phyloP scores from a whole-genome alignment of 176 grass and related monocot genomes.

The Rhynchospora pubera region DNA sequence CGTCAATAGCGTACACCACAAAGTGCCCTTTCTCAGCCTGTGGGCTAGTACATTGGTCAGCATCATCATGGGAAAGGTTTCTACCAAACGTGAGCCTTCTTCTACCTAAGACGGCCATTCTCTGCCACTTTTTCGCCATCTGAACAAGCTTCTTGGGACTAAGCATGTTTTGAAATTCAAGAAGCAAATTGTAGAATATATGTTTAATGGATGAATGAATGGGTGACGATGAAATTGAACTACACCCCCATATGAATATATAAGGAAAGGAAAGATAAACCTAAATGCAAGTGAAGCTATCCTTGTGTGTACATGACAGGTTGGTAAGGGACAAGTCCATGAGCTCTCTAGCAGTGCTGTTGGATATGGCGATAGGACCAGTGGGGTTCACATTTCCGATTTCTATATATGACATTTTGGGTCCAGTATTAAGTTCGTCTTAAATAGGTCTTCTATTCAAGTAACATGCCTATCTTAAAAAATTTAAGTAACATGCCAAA shows the following conservation, averaged over 20 bases:
- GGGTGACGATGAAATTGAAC: background rate
- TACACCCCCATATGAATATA: conserved; percentile 11
- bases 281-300: background rate
- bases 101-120: conserved; percentile 23
- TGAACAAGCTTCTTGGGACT: conserved; percentile 13
- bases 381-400: background rate
- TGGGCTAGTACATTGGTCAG: conserved; percentile 13
- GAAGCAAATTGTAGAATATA: background rate
- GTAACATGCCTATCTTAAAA: no score
- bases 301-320: background rate
- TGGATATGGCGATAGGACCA: conserved; percentile 25
- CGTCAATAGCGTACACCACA: conserved; percentile 25
- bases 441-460: background rate
- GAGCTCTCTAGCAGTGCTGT: conserved; percentile 11
- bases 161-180: conserved; percentile 24
- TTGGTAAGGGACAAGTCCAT: conserved; percentile 30
- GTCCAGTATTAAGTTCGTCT: no score
- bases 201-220: background rate
- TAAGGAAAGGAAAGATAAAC: background rate
- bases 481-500: background rate
- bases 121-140: conserved; percentile 30
- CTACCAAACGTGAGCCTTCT: conserved; percentile 21
- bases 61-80: conserved; percentile 12
- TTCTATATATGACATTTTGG: no score
- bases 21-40: conserved; percentile 43